A percentile compares a stretch with the other conserved stretches of the same genome.
These are phyloP conservation scores for Rhodotorula taiwanensis DNA, from an alignment of 768 basidiomycete species.

Conservation along the genomic window DNA sequence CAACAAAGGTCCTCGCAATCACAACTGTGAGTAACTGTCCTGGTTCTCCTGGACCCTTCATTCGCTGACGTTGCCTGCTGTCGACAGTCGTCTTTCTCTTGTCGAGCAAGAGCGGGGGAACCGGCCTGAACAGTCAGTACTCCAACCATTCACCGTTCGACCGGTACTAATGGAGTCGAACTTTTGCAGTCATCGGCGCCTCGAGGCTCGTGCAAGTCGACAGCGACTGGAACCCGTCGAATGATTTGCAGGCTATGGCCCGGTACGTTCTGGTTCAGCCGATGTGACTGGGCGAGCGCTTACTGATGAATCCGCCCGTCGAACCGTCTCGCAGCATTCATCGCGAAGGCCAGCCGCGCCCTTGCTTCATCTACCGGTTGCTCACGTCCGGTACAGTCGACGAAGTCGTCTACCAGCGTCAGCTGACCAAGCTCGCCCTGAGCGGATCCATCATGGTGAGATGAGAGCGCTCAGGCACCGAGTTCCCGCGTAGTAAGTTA, in stretches of 20 bases:
- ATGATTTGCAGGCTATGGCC: slow-evolving; percentile 95
- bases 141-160: slow-evolving; percentile 33
- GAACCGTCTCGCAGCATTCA: slow-evolving; percentile 18
- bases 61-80: neutral
- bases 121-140: slow-evolving; percentile 67
- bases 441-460: slow-evolving; percentile 54
- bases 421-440: slow-evolving; percentile 86
- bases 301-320: no score
- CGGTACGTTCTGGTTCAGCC: slow-evolving; percentile 45
- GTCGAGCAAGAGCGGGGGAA: slow-evolving; percentile 91
- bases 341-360: slow-evolving; percentile 88
- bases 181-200: slow-evolving; percentile 60
- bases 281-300: no score
- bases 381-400: slow-evolving; percentile 85
- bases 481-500: slow-evolving; percentile 11
- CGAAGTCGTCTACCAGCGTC: slow-evolving; percentile 80
- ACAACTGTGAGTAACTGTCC: slow-evolving; percentile 60
- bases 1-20: slow-evolving; percentile 67
- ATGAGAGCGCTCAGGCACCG: neutral
- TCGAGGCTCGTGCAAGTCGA: slow-evolving; percentile 80
- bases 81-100: slow-evolving; percentile 74
- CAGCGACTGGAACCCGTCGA: slow-evolving; percentile 84
- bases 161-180: no score
- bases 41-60: no score
- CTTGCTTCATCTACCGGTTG: slow-evolving; percentile 70